Percentiles rank a stretch among this genome's conserved stretches.
Conservation (phyloP, 106 monocot species). For the Gastrodia elata region DNA sequence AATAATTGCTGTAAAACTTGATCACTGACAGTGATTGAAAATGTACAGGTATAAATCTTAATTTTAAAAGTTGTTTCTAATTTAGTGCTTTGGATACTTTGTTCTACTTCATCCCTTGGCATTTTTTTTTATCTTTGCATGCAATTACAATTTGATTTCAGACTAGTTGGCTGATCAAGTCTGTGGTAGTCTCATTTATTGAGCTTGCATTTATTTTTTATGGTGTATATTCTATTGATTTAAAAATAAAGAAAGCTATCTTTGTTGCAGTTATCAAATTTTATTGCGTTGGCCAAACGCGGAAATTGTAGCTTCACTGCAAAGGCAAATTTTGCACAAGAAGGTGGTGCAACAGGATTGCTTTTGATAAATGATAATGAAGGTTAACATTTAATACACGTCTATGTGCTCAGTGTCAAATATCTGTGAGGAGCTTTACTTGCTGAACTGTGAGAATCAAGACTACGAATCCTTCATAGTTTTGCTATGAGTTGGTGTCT, state of each 20-base stretch:
- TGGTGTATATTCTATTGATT: not conserved
- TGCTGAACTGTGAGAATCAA: not conserved
- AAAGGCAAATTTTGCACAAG: slow-evolving; percentile 77
- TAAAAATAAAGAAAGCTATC: not conserved
- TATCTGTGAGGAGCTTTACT: not conserved
- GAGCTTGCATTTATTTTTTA: not conserved
- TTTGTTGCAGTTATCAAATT: slow-evolving; percentile 50
- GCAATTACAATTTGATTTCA: not conserved
- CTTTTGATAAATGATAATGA: slow-evolving; percentile 89
- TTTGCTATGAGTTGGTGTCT: not conserved
- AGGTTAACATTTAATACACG: slow-evolving; percentile 30
- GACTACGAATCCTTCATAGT: not conserved
- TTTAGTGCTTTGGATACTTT: not conserved
- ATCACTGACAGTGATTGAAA: not conserved
- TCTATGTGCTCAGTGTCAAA: not conserved
- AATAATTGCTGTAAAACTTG: not conserved
- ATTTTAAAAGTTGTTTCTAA: not conserved
- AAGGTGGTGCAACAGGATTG: slow-evolving; percentile 68
- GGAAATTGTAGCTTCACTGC: slow-evolving; percentile 77
- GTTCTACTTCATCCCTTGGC: not conserved
- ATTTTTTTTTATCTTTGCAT: not conserved
- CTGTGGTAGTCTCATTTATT: not conserved
- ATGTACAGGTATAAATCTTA: not conserved
- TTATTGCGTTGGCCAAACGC: slow-evolving; percentile 65
- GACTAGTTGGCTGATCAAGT: not conserved